Evolutionary conservation across 169 alveolate species (phyloP).

Genomic region (Plasmodium sp.): DNA sequence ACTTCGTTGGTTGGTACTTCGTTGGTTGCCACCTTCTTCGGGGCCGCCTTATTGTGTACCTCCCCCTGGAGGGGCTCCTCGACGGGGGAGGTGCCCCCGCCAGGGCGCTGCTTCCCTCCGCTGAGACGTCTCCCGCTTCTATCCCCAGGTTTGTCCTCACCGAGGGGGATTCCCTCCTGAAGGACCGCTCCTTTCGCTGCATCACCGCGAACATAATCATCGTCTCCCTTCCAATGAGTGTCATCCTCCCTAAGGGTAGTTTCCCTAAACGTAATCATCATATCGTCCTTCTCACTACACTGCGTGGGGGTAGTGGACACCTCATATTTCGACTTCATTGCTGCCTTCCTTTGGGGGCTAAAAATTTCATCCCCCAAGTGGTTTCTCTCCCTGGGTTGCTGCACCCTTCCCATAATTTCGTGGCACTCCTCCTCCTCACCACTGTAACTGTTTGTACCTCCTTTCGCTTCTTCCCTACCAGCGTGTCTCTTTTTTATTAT

Average conservation of each 20-base stretch:
- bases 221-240: neutral
- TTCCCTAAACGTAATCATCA: neutral
- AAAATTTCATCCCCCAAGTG: neutral
- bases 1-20: too few relatives aligned
- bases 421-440: neutral
- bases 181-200: neutral
- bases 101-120: neutral
- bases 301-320: neutral
- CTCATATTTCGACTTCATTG: neutral
- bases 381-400: neutral
- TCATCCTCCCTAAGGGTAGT: neutral
- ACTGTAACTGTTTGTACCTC: neutral
- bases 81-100: neutral
- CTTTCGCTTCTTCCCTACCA: neutral
- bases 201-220: neutral
- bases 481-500: neutral
- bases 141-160: neutral
- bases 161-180: neutral
- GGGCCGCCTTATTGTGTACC: too few relatives aligned
- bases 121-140: neutral
- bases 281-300: neutral
- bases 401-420: neutral
- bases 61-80: neutral
- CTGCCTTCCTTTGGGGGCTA: neutral
- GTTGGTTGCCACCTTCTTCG: neutral